Conservation (phyloP, 2,329 filamentous ascomycete genomes). For the Bertia moriformis region DNA sequence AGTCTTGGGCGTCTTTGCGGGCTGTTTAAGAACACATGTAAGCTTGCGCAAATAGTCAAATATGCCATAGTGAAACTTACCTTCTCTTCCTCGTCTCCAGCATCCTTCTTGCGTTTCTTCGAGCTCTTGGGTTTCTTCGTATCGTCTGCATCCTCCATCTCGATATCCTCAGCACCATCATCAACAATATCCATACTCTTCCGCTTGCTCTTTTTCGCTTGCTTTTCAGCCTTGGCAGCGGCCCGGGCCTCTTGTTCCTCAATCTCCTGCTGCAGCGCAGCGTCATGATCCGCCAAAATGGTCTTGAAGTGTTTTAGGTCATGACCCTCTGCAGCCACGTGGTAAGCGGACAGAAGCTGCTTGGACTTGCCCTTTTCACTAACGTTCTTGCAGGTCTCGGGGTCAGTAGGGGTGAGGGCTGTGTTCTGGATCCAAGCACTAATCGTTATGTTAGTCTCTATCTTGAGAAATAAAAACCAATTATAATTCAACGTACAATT, state of each 20-base stretch:
- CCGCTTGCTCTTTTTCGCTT: slow-evolving; percentile 29
- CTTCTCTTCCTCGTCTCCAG: neutral
- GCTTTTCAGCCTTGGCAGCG: slow-evolving; percentile 26
- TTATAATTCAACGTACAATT: slow-evolving; percentile 69
- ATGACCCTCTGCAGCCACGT: slow-evolving; percentile 65
- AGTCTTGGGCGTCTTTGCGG: slow-evolving; percentile 53
- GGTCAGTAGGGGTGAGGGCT: slow-evolving; percentile 63
- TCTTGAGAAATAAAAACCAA: slow-evolving; percentile 5
- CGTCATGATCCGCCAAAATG: slow-evolving; percentile 40
- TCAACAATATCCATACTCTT: slow-evolving; percentile 31
- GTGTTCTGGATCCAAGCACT: slow-evolving; percentile 89
- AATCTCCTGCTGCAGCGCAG: slow-evolving; percentile 44
- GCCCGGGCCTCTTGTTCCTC: slow-evolving; percentile 34
- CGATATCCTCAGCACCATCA: slow-evolving; percentile 37
- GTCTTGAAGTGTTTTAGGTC: slow-evolving; percentile 72
- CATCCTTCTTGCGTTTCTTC: slow-evolving; percentile 17
- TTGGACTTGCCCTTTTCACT: slow-evolving; percentile 70
- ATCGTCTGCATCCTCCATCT: slow-evolving; percentile 43
- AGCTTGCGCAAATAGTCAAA: too few relatives aligned
- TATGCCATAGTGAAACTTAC: neutral
- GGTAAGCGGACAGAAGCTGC: slow-evolving; percentile 63
- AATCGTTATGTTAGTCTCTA: neutral
- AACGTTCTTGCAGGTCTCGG: slow-evolving; percentile 53
- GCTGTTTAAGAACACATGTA: neutral
- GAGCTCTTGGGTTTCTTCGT: slow-evolving; percentile 56